Base-by-base conservation (phyloP, 495 filamentous ascomycete species). In the Penicillium salamii region DNA sequence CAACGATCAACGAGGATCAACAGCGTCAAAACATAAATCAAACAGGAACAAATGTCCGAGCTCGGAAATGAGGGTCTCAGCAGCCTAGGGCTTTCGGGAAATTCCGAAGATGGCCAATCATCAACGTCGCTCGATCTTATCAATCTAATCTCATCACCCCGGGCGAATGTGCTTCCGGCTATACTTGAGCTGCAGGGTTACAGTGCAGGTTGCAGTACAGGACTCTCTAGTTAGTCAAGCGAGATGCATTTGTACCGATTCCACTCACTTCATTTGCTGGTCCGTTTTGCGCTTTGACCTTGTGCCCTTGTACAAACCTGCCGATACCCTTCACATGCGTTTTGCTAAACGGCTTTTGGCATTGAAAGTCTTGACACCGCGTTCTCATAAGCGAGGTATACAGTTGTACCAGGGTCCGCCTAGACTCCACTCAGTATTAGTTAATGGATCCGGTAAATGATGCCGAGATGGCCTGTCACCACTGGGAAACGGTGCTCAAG, bases 61-160 rank as follows among this genome's bases (percentile, higher is more conserved):
- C n/a, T 37, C 34, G 34, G 34, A 37, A 6, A 37, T 19, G 2
- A 37, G 8, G 4, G 8, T 26, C 23, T n/a, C n/a, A n/a, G n/a
- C n/a, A n/a, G 23, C 50, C 26, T 18, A n/a, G n/a, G 38, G 29
- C 32, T 48, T 2, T 26, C 50, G 41, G 42, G 47, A 39, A 39
- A 39, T 12, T 21, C 8, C 18, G 36, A 39, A 35, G 26, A 14
- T 18, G 26, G 28, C 50, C 39, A 50, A 44, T 41, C 20, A 47
- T 21, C 29, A 14, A 36, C 13, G 49, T 31, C 13, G 26, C 39
- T 42, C 12, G 21, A 57, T 58, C 50, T 58, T 58, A 58, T 58
- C 55, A 58, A 58, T 58, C 55, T 53, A 49, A 58, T 54, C 46
- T 51, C 26, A 37, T 50, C 50, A 47, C 44, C 35, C 21, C 50